Evolutionary conservation across 305 asterid species (phyloP).

Genomic region (Fraxinus albicans): DNA sequence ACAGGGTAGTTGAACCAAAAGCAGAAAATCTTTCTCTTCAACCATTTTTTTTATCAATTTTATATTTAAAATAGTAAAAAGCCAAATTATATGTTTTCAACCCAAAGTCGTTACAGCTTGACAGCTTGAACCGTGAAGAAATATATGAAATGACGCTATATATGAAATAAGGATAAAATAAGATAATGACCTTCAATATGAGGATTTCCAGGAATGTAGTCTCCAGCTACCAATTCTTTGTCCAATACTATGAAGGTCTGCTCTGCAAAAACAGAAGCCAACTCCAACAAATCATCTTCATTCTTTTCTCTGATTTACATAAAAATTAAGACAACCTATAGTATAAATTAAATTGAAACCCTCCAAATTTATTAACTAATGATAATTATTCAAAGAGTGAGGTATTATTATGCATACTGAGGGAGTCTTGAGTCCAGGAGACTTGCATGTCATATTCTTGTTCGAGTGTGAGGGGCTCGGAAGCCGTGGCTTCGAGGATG

Average conservation of each 20-base stretch:
- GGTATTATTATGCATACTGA: slow-evolving; percentile 39
- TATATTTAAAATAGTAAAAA: not conserved
- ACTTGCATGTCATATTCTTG: slow-evolving; percentile 87
- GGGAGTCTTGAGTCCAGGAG: slow-evolving; percentile 83
- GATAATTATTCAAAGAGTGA: slow-evolving; percentile 4
- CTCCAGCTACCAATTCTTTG: slow-evolving; percentile 65
- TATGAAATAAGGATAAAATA: not conserved
- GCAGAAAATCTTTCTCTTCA: not conserved
- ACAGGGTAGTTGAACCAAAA: not conserved
- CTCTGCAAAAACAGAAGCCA: slow-evolving; percentile 53
- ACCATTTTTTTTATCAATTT: not conserved
- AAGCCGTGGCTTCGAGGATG: slow-evolving; percentile 85
- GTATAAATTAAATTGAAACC: not conserved
- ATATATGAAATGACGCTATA: not conserved
- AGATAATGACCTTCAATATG: slow-evolving; percentile 59
- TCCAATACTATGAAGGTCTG: slow-evolving; percentile 81
- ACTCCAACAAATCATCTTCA: slow-evolving; percentile 7
- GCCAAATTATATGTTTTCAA: not conserved
- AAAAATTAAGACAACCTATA: not conserved
- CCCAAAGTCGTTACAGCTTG: not conserved
- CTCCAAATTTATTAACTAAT: not conserved
- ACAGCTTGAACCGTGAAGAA: not conserved
- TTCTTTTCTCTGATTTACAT: not conserved
- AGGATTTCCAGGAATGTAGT: slow-evolving; percentile 67
- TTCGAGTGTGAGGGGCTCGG: slow-evolving; percentile 79